Percentiles rank a stretch among this genome's conserved stretches.
Conservation (phyloP, 495 filamentous ascomycete species). For the Neurospora sp. region DNA sequence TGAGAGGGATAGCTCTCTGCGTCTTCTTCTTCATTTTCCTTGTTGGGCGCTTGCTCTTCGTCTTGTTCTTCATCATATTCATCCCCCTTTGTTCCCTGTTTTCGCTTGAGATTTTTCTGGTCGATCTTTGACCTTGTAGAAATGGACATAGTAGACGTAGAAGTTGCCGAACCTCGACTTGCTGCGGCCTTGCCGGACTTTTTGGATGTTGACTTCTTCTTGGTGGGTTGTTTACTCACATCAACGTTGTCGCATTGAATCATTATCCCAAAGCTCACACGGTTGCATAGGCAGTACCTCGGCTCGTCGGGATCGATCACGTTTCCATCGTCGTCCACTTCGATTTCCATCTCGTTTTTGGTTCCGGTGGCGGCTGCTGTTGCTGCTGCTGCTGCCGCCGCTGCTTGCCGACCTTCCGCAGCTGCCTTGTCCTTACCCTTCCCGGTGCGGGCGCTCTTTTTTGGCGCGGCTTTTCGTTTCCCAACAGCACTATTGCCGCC, state of each 20-base stretch:
- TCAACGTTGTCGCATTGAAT: slow-evolving; percentile 86
- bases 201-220: neutral
- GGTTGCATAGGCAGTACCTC: slow-evolving; percentile 81
- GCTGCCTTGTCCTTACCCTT: neutral
- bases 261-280: slow-evolving; percentile 91
- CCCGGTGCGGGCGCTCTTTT: slow-evolving; percentile 31
- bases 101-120: neutral
- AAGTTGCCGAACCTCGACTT: neutral
- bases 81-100: neutral
- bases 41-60: neutral
- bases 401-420: slow-evolving; percentile 37
- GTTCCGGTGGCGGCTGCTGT: slow-evolving; percentile 2
- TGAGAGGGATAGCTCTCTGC: neutral
- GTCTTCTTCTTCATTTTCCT: neutral
- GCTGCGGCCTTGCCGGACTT: neutral
- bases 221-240: slow-evolving; percentile 45
- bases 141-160: neutral
- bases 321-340: slow-evolving; percentile 58
- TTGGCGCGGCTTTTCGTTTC: slow-evolving; percentile 68
- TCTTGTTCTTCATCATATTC: neutral
- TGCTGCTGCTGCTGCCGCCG: slow-evolving; percentile 27
- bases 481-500: slow-evolving; percentile 66
- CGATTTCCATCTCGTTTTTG: slow-evolving; percentile 25
- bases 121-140: neutral
- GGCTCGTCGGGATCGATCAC: slow-evolving; percentile 81